Evolutionary conservation across 352 stramenopile genomes (phyloP).

Genomic region (Pythium guiyangense): DNA sequence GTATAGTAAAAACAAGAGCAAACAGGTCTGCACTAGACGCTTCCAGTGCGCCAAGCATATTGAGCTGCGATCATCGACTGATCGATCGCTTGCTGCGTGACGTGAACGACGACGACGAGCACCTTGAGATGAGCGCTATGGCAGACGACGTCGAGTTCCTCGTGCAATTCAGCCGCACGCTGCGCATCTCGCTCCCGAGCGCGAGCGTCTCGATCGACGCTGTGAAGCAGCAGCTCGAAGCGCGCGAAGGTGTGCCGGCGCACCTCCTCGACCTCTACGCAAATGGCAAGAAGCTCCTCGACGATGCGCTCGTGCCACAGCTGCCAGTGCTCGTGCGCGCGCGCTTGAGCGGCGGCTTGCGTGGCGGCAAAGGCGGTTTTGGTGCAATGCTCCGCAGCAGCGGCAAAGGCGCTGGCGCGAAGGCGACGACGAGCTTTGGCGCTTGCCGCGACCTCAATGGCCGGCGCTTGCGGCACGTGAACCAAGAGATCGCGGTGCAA

Average conservation of each 20-base stretch:
- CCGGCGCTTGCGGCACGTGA: constrained; percentile 77
- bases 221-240: constrained; percentile 39
- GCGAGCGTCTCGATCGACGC: constrained; percentile 27
- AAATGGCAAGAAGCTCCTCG: constrained; percentile 41
- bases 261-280: constrained; percentile 57
- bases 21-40: too few species aligned
- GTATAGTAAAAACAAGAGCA: too few species aligned
- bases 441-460: constrained; percentile 81
- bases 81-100: too few species aligned
- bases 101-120: too few species aligned
- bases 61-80: too few species aligned
- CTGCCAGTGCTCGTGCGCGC: constrained; percentile 61
- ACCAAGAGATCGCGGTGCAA: constrained; percentile 80
- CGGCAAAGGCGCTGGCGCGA: constrained; percentile 67
- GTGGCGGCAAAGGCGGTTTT: constrained; percentile 81
- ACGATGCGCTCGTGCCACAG: constrained; percentile 31
- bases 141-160: constrained; percentile 62
- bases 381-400: constrained; percentile 80
- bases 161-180: constrained; percentile 73
- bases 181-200: constrained; percentile 60
- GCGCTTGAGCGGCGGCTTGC: constrained; percentile 54
- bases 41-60: too few species aligned
- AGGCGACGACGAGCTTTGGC: constrained; percentile 73
- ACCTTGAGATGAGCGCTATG: constrained; percentile 18
- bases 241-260: constrained; percentile 36